Evolutionary conservation across 2,329 filamentous ascomycete species (phyloP).

Genomic region (Pestalotiopsis sp.): DNA sequence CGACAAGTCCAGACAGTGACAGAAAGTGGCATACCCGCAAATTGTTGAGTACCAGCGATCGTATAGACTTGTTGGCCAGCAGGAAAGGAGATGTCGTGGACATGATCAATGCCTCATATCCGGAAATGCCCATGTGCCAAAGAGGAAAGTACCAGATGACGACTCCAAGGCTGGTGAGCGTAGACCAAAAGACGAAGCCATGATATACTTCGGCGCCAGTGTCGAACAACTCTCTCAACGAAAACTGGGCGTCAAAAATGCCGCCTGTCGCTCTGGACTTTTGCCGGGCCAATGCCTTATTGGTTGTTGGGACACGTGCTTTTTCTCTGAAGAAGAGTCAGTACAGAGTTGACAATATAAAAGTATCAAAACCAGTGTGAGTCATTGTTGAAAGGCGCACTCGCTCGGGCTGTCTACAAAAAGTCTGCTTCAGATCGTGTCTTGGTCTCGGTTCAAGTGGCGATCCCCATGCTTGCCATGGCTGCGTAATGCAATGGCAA

Average conservation of each 20-base stretch:
- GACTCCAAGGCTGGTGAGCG: constrained; percentile 85
- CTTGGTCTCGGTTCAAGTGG: background rate
- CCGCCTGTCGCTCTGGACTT: constrained; percentile 75
- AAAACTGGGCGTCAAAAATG: constrained; percentile 72
- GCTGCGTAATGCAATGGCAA: background rate
- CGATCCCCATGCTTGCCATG: background rate
- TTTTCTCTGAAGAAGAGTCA: constrained; percentile 42
- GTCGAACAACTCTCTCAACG: constrained; percentile 75
- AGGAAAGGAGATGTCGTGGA: constrained; percentile 79
- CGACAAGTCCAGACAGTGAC: constrained; percentile 76
- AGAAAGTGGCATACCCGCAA: constrained; percentile 73
- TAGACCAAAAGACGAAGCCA: constrained; percentile 95
- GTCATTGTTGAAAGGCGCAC: constrained; percentile 19
- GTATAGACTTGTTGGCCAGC: constrained; percentile 70
- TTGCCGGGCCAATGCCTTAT: constrained; percentile 67
- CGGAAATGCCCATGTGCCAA: constrained; percentile 99
- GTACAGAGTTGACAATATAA: background rate
- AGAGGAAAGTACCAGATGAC: constrained; percentile 97
- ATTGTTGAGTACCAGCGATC: constrained; percentile 69
- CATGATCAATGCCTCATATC: constrained; percentile 90
- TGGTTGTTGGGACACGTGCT: constrained; percentile 44
- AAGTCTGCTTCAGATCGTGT: background rate
- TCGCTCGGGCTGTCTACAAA: constrained; percentile 26
- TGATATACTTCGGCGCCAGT: constrained; percentile 88
- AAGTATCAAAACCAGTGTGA: constrained; percentile 5